Evolutionary conservation across 192 early-diverging fungal species (phyloP), one percentile per base, ranked within the genome.

Genomic region (Gryganskiella cystojenkinii): DNA sequence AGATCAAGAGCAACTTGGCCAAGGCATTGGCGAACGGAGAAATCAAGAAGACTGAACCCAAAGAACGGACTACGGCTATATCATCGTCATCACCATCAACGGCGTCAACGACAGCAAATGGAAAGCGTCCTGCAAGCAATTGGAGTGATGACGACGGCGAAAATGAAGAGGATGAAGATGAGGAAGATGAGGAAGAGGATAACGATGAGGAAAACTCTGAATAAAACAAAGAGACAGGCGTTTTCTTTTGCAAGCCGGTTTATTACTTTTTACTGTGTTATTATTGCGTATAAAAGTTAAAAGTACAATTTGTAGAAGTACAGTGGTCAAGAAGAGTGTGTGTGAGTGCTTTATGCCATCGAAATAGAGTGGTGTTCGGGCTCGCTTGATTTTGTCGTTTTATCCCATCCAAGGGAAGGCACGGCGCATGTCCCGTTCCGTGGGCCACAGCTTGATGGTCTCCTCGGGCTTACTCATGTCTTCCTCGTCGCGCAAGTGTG

Each of bases 331-430:
- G n/a, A n/a, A n/a, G n/a, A n/a, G n/a, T n/a, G n/a, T n/a, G n/a
- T n/a, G n/a, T n/a, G n/a, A n/a, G n/a, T n/a, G n/a, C n/a, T n/a
- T n/a, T n/a, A n/a, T n/a, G n/a, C n/a, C n/a, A n/a, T n/a, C n/a
- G n/a, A n/a, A n/a, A n/a, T n/a, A n/a, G n/a, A n/a, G n/a, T n/a
- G n/a, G n/a, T n/a, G n/a, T n/a, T 28, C 17, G 22, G 9, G 31
- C 11, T 4, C 4, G 42, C 42, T 43, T 17, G n/a, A n/a, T n/a
- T n/a, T n/a, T n/a, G n/a, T 7, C 22, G 35, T 10, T 31, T 33
- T 63, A 78, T 7, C 56, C n/a, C 55, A 78, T 59, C 74, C 74
- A 78, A 28, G 74, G 66, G 56, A 78, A 78, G 20, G 74, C 74
- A 15, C 66, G 53, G 20, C 61, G 66, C 54, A 78, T 57, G 15